A percentile compares a stretch with the other conserved stretches of the same genome.
phyloP scores from a whole-genome alignment of 2,329 filamentous ascomycete genomes.

The Verticillium alfalfae region DNA sequence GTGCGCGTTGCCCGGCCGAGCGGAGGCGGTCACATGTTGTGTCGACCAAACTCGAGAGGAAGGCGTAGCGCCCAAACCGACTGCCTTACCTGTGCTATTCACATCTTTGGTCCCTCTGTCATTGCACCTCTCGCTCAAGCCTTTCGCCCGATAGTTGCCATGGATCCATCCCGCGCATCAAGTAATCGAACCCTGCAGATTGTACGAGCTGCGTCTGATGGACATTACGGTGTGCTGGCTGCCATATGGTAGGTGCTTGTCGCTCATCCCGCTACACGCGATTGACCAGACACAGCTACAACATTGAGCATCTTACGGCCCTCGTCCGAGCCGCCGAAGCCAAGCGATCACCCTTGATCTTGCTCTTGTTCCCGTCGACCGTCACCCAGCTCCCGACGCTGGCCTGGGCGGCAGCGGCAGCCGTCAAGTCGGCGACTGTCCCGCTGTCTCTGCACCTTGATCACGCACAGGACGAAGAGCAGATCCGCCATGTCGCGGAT shows the following conservation, averaged over 20 bases:
- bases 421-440: constrained; percentile 47
- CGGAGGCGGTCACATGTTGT: too few species aligned
- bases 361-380: constrained; percentile 70
- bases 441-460: constrained; percentile 61
- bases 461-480: constrained; percentile 56
- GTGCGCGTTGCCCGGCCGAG: too few species aligned
- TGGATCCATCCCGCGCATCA: background rate
- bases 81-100: too few species aligned
- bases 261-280: background rate
- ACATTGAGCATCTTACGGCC: constrained; percentile 65
- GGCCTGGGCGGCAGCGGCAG: constrained; percentile 48
- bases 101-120: background rate
- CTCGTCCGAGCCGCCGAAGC: constrained; percentile 62
- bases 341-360: constrained; percentile 59
- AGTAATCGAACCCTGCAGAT: constrained; percentile 23
- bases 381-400: constrained; percentile 53
- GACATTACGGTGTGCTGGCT: constrained; percentile 46
- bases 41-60: too few species aligned
- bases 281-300: constrained; percentile 45
- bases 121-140: background rate
- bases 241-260: constrained; percentile 30
- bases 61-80: too few species aligned
- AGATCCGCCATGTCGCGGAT: constrained; percentile 51
- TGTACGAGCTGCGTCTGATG: constrained; percentile 42
- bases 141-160: background rate